phyloP scores from a whole-genome alignment of 75 land plant genomes.

The Pinus taeda region DNA sequence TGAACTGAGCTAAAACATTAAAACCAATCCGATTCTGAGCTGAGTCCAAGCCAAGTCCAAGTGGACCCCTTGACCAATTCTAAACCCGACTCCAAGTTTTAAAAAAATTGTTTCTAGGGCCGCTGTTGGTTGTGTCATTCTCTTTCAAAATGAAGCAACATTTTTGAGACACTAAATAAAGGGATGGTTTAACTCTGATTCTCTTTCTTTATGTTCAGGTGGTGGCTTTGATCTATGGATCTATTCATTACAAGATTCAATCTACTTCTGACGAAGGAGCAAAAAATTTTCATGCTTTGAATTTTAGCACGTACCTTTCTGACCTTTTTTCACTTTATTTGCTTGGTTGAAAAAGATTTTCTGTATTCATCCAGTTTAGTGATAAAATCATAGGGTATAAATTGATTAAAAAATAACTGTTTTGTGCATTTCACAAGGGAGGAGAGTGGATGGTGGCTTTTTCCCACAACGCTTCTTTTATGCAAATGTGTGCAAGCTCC shows the following conservation, averaged over 20 bases:
- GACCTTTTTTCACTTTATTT: background rate
- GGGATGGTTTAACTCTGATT: background rate
- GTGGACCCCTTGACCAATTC: background rate
- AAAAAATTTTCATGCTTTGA: conserved; percentile 53
- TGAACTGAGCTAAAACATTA: no score
- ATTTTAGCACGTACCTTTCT: conserved; percentile 49
- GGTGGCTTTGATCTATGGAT: conserved; percentile 85
- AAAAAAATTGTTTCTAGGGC: background rate
- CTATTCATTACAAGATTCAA: conserved; percentile 59
- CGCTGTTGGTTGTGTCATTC: background rate
- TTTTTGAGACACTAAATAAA: background rate
- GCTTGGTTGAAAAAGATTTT: background rate
- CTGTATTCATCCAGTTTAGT: background rate
- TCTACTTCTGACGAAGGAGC: conserved; percentile 22
- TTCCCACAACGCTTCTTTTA: conserved; percentile 60
- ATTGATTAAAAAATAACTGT: conserved; percentile 1
- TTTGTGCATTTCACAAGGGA: conserved; percentile 55
- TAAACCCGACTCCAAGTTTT: background rate
- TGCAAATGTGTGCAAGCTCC: conserved; percentile 87
- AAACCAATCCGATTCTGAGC: background rate
- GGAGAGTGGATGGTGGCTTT: conserved; percentile 93
- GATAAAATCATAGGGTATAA: background rate
- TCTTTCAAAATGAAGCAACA: background rate
- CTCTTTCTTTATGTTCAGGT: conserved; percentile 33
- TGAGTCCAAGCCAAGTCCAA: background rate